Evolutionary conservation across 495 filamentous ascomycete species (phyloP).

Genomic region (Chaetomium tenue): DNA sequence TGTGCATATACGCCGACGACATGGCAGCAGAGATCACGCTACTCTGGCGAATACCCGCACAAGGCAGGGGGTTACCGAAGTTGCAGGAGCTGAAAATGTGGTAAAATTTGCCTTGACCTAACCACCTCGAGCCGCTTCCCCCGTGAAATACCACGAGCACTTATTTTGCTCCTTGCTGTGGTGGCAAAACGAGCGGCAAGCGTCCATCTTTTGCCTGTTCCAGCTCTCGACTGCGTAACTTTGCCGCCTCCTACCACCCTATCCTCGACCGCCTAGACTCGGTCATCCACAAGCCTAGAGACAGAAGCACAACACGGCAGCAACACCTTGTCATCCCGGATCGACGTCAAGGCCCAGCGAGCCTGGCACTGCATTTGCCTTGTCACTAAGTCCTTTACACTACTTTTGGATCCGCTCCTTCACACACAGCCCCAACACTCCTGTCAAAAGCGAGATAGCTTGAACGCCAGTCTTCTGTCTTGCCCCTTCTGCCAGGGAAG

Average conservation of each 20-base stretch:
- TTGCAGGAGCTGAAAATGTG: too few species aligned
- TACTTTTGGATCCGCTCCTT: not conserved
- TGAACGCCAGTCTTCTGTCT: not conserved
- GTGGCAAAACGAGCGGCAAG: conserved; percentile 2
- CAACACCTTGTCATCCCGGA: not conserved
- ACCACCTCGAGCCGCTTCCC: too few species aligned
- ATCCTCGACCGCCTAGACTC: conserved; percentile 4
- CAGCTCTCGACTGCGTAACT: conserved; percentile 5
- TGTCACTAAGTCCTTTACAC: not conserved
- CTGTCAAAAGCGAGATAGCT: not conserved
- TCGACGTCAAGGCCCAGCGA: too few species aligned
- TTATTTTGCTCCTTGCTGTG: not conserved
- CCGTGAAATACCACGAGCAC: not conserved
- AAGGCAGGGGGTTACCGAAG: too few species aligned
- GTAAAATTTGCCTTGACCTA: too few species aligned
- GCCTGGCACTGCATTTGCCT: too few species aligned
- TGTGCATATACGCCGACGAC: too few species aligned
- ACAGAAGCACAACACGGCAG: not conserved
- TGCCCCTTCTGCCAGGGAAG: not conserved
- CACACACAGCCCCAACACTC: not conserved
- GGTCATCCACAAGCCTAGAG: not conserved
- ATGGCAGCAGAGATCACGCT: too few species aligned
- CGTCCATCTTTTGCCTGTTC: conserved; percentile 13
- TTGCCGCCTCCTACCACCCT: not conserved
- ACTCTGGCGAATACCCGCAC: too few species aligned